phyloP scores from a whole-genome alignment of 441 rosid species.

The Breynia disticha region DNA sequence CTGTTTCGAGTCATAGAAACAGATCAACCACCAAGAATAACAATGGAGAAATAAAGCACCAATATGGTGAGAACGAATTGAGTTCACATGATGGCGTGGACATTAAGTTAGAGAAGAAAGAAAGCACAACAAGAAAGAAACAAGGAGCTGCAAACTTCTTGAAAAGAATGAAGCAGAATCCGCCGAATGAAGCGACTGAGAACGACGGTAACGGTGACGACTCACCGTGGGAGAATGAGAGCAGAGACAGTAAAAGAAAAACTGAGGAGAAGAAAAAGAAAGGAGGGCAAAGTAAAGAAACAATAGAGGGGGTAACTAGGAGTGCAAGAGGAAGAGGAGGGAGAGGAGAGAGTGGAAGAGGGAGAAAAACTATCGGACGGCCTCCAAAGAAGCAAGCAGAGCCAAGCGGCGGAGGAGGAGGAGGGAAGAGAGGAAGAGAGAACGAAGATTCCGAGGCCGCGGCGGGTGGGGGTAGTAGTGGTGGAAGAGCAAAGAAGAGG shows the following conservation, averaged over 20 bases:
- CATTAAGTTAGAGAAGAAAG: conserved; percentile 27
- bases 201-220: not conserved
- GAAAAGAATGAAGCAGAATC: conserved; percentile 46
- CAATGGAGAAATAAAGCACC: conserved; percentile 24
- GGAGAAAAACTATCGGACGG: conserved; percentile 25
- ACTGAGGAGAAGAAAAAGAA: conserved; percentile 15
- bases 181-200: conserved; percentile 16
- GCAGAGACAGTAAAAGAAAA: conserved; percentile 14
- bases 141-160: conserved; percentile 42
- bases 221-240: conserved; percentile 10
- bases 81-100: conserved; percentile 37
- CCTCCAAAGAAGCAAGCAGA: conserved; percentile 18
- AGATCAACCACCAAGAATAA: conserved; percentile 13
- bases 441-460: conserved; percentile 14
- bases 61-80: conserved; percentile 37
- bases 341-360: conserved; percentile 25
- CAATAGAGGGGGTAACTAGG: conserved; percentile 20
- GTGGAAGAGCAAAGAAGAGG: conserved; percentile 5
- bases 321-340: conserved; percentile 33
- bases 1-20: conserved; percentile 14
- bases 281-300: conserved; percentile 7
- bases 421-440: conserved; percentile 32
- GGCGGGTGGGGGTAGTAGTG: conserved; percentile 14
- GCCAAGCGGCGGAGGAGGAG: conserved; percentile 4
- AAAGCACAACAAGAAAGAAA: conserved; percentile 24